Evolutionary conservation across 202 grass and related monocot species (phyloP).

Genomic region (Setaria italica): DNA sequence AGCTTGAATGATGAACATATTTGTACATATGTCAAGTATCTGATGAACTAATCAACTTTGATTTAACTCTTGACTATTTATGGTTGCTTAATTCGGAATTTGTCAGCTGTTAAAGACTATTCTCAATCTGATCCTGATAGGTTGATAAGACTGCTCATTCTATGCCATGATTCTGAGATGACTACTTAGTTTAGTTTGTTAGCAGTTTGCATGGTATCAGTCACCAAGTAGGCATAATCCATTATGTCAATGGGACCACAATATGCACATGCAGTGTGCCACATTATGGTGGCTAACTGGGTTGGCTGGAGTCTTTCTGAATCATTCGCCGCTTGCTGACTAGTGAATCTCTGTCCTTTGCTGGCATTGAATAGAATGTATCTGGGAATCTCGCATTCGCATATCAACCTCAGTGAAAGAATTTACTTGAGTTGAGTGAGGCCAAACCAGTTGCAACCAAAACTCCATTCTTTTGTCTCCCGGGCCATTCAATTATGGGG

Average conservation of each 20-base stretch:
- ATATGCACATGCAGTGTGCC: slow-evolving; percentile 54
- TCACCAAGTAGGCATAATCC: slow-evolving; percentile 31
- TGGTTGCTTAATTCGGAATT: slow-evolving; percentile 33
- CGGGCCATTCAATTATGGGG: slow-evolving; percentile 73
- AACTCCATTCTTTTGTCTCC: slow-evolving; percentile 68
- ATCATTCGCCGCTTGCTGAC: slow-evolving; percentile 41
- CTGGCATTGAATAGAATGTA: slow-evolving; percentile 37
- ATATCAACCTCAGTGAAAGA: slow-evolving; percentile 60
- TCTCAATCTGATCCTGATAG: slow-evolving; percentile 23
- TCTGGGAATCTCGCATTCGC: slow-evolving; percentile 34
- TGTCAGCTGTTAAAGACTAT: slow-evolving; percentile 36
- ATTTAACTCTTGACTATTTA: slow-evolving; percentile 33
- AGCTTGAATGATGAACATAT: slow-evolving; percentile 22
- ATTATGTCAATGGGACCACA: slow-evolving; percentile 44
- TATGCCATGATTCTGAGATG: slow-evolving; percentile 33
- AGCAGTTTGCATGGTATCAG: slow-evolving; percentile 41
- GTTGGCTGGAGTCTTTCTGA: slow-evolving; percentile 34
- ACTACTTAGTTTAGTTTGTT: slow-evolving; percentile 25
- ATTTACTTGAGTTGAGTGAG: slow-evolving; percentile 68
- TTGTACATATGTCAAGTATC: slow-evolving; percentile 35
- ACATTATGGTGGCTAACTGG: slow-evolving; percentile 44
- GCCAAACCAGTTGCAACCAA: slow-evolving; percentile 71
- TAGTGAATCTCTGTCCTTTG: slow-evolving; percentile 41
- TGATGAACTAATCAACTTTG: slow-evolving; percentile 25
- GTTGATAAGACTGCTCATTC: slow-evolving; percentile 29